phyloP scores from a whole-genome alignment of 129 eudicot genomes.

The Artemisia tridentata region DNA sequence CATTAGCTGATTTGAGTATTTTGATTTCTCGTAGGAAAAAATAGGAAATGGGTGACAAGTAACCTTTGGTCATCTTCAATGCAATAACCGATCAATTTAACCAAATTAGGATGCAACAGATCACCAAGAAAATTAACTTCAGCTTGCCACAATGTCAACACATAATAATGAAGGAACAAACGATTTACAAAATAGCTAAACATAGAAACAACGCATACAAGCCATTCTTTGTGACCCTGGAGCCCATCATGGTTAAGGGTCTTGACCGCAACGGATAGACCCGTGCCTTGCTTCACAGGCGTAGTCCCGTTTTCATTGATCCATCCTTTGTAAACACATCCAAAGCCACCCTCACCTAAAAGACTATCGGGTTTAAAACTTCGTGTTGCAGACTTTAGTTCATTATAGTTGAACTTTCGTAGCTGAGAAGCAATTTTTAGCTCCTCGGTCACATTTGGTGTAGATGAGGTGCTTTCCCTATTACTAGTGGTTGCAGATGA shows the following conservation, averaged over 20 bases:
- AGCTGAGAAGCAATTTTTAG: conserved; percentile 82
- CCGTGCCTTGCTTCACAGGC: conserved; percentile 76
- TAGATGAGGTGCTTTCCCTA: conserved; percentile 65
- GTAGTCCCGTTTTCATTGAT: conserved; percentile 63
- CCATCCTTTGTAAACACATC: conserved; percentile 98
- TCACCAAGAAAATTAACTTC: conserved; percentile 93
- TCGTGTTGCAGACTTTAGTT: conserved; percentile 83
- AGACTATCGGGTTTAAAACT: conserved; percentile 83
- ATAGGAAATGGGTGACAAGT: not conserved
- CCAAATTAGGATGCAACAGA: conserved; percentile 87
- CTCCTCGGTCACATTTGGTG: conserved; percentile 67
- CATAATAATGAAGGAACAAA: not conserved
- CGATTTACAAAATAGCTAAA: not conserved
- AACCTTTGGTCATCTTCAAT: conserved; percentile 93
- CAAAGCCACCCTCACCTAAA: conserved; percentile 97
- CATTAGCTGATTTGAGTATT: not conserved
- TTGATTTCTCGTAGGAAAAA: not conserved
- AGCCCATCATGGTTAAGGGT: conserved; percentile 93
- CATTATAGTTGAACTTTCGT: conserved; percentile 73
- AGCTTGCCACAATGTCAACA: conserved; percentile 53
- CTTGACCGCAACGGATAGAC: conserved; percentile 94
- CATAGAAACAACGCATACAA: conserved; percentile 39
- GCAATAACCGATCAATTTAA: conserved; percentile 86
- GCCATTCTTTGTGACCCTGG: conserved; percentile 99
- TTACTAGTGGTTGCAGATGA: conserved; percentile 78